Evolutionary conservation across 2,329 filamentous ascomycete species (phyloP), one percentile per base, ranked within the genome.

Genomic region (Aspergillus tubingensis): DNA sequence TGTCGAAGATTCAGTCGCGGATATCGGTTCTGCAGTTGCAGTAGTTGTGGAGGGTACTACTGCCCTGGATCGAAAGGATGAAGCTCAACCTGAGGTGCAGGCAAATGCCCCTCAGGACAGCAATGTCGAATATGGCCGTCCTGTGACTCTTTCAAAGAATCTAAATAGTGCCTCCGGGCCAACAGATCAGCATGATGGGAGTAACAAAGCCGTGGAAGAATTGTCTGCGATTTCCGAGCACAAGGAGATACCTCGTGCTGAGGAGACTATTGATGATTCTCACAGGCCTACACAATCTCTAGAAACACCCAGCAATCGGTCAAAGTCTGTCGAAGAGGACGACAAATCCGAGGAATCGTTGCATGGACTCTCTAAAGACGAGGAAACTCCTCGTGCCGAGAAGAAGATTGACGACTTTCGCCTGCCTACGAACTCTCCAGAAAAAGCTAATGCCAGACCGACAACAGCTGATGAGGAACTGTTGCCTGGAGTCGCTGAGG

Each of bases 1-100:
- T 47, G 52, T 39, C 52, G 67, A n/a, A 49, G 39, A 64, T 59
- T 43, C 51, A 13, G 59, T 61, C 50, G 57, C 66, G 53, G 64
- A 60, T 30, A 13, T 19, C 49, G 36, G 19, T 43, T 8, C 5
- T 5, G 19, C 49, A 10, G 53, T 58, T 32, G 6, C 36, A 13
- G 58, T 44, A n/a, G 23, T 32, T 10, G 25, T 27, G 43, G 47
- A 30, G 25, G 47, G 32, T 4, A 10, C 25, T 32, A 10, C 25
- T 32, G 38, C 10, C n/a, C 39, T 19, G 13, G 15, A 23, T 2
- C 10, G 30, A 5, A 23, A 15, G 50, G 36, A 54, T 11, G 51
- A 58, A 15, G 48, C 6, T 5, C 39, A 49, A 10, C 25, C 43
- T 19, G 10, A 62, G 6, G 43, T 36, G 50, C 25, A 27, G 8